phyloP scores from a whole-genome alignment of 106 monocot genomes.

The Phalaenopsis equestris region DNA sequence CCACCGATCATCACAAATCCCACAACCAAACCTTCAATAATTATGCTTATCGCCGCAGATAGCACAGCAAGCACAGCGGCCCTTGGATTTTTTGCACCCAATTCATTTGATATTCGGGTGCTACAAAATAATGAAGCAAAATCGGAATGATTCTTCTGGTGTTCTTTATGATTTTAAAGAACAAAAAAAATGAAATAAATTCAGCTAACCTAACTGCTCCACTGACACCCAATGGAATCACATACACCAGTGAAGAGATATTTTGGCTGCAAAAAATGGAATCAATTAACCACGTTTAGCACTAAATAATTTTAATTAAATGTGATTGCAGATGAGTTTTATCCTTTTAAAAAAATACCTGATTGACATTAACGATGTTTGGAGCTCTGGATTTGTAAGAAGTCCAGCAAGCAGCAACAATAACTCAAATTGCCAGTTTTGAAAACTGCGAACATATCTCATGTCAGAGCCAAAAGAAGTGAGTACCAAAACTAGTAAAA shows the following conservation, averaged over 20 bases:
- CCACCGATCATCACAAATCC: slow-evolving; percentile 8
- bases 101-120: slow-evolving; percentile 36
- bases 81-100: slow-evolving; percentile 21
- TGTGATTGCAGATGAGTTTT: not conserved
- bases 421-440: slow-evolving; percentile 27
- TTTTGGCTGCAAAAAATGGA: slow-evolving; percentile 20
- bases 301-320: not conserved
- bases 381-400: slow-evolving; percentile 25
- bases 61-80: slow-evolving; percentile 19
- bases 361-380: slow-evolving; percentile 30
- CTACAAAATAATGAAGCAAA: not conserved
- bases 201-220: slow-evolving; percentile 18
- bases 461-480: too few relatives aligned
- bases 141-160: not conserved
- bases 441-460: slow-evolving; percentile 12
- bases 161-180: not conserved
- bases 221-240: slow-evolving; percentile 8
- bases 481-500: not conserved
- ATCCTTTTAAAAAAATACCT: not conserved
- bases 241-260: slow-evolving; percentile 21
- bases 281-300: not conserved
- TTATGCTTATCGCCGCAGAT: not conserved
- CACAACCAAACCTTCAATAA: slow-evolving; percentile 9
- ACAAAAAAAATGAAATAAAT: not conserved
- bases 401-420: slow-evolving; percentile 26